Evolutionary conservation across 305 asterid species (phyloP).

Genomic region (Solanum hybrid): DNA sequence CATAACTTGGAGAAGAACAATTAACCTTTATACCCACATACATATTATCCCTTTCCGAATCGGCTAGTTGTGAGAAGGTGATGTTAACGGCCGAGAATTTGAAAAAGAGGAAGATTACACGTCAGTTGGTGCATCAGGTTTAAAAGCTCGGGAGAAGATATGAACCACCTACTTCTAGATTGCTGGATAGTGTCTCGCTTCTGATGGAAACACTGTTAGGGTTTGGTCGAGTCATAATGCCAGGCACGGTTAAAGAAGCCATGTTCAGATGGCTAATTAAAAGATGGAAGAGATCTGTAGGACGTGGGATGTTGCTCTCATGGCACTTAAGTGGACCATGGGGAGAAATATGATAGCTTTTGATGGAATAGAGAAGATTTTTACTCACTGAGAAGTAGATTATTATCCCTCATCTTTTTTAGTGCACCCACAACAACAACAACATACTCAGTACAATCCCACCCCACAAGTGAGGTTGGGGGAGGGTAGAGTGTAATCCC

Average conservation of each 20-base stretch:
- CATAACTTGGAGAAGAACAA: neutral
- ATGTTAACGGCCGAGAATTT: neutral
- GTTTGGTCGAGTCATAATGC: neutral
- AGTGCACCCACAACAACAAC: neutral
- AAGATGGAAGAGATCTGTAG: neutral
- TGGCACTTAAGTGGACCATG: neutral
- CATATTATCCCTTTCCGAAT: neutral
- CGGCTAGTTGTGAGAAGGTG: neutral
- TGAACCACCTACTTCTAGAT: neutral
- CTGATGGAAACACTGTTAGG: neutral
- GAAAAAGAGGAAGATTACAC: neutral
- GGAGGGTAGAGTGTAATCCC: neutral
- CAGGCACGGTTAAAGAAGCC: neutral
- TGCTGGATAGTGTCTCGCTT: neutral
- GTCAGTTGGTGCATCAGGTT: neutral
- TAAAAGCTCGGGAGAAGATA: neutral
- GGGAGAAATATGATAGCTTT: neutral
- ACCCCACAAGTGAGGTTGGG: neutral
- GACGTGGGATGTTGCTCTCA: neutral
- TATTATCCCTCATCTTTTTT: neutral
- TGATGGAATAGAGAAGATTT: neutral
- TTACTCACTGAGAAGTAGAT: neutral
- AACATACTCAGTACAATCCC: neutral
- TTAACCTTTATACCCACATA: neutral
- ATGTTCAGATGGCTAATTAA: neutral